These are phyloP conservation scores for Malassezia brasiliensis DNA, from an alignment of 1,284 basidiomycete species.

Conservation along the genomic window DNA sequence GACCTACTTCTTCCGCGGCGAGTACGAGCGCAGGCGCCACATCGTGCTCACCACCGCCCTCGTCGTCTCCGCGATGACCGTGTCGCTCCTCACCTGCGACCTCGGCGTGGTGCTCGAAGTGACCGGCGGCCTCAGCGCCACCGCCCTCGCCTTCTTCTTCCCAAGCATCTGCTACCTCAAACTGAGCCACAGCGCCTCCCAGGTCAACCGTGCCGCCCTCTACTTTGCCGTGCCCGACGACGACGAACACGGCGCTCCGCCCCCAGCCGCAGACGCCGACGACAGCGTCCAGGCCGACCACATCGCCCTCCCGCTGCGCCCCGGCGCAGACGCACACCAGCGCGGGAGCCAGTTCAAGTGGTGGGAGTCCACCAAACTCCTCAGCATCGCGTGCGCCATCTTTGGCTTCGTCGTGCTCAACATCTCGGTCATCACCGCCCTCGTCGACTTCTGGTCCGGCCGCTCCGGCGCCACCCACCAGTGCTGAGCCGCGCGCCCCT, in stretches of 20 bases:
- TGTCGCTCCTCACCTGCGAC: conserved; percentile 86
- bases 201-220: conserved; percentile 20
- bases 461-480: conserved; percentile 9
- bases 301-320: conserved; percentile 40
- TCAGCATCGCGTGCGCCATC: conserved; percentile 37
- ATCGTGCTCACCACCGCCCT: conserved; percentile 80
- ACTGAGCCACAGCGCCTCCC: conserved; percentile 30
- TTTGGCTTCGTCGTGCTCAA: conserved; percentile 41
- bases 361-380: conserved; percentile 42
- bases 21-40: conserved; percentile 56
- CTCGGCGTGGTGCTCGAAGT: conserved; percentile 95
- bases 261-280: too few species aligned
- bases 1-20: conserved; percentile 35
- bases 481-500: too few species aligned
- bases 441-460: conserved; percentile 9
- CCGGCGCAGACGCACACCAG: conserved; percentile 29
- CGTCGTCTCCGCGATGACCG: conserved; percentile 70
- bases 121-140: conserved; percentile 87
- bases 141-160: conserved; percentile 79
- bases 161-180: conserved; percentile 46
- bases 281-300: conserved; percentile 34
- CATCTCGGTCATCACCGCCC: conserved; percentile 19
- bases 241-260: conserved; percentile 8
- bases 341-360: conserved; percentile 28
- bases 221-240: conserved; percentile 5